phyloP scores from a whole-genome alignment of 2,329 filamentous ascomycete species.

The Trichoderma hamatum region DNA sequence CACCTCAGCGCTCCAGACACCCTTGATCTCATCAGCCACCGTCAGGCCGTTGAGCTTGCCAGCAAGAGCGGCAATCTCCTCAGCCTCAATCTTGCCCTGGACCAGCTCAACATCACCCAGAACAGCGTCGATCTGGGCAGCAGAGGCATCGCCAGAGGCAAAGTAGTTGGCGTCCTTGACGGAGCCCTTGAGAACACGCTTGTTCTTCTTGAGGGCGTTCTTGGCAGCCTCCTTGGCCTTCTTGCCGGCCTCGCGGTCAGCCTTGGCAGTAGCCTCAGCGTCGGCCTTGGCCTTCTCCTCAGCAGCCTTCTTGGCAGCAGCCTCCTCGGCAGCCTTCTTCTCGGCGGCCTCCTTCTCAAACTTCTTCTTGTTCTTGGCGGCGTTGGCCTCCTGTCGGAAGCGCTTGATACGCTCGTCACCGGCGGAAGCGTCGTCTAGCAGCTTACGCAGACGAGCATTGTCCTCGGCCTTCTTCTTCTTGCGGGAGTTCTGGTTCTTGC shows the following conservation, averaged over 20 bases:
- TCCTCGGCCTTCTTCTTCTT: conserved; percentile 99
- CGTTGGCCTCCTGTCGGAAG: conserved; percentile 89
- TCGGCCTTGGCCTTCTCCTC: conserved; percentile 80
- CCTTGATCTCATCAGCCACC: conserved; percentile 82
- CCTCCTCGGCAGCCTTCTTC: conserved; percentile 84
- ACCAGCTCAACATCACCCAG: conserved; percentile 84
- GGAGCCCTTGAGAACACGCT: conserved; percentile 89
- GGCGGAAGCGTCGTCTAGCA: conserved; percentile 84
- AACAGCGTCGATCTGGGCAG: conserved; percentile 78
- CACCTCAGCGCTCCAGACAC: conserved; percentile 76
- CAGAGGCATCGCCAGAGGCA: conserved; percentile 68
- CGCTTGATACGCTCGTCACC: conserved; percentile 95
- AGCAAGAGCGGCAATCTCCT: conserved; percentile 85
- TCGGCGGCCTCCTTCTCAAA: conserved; percentile 89
- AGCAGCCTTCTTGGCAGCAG: conserved; percentile 78
- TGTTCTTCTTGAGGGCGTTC: conserved; percentile 99
- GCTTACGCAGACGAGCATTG: conserved; percentile 82
- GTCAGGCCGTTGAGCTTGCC: conserved; percentile 78
- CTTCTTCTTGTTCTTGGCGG: conserved; percentile 94
- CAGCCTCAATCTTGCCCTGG: conserved; percentile 84
- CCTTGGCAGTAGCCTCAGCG: conserved; percentile 84
- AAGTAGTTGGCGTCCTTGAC: conserved; percentile 99
- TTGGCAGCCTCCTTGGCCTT: conserved; percentile 99
- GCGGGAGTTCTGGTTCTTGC: conserved; percentile 96
- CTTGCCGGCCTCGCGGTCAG: conserved; percentile 79